Base-by-base conservation (phyloP, 768 basidiomycete genomes). In the Lactarius indigo region DNA sequence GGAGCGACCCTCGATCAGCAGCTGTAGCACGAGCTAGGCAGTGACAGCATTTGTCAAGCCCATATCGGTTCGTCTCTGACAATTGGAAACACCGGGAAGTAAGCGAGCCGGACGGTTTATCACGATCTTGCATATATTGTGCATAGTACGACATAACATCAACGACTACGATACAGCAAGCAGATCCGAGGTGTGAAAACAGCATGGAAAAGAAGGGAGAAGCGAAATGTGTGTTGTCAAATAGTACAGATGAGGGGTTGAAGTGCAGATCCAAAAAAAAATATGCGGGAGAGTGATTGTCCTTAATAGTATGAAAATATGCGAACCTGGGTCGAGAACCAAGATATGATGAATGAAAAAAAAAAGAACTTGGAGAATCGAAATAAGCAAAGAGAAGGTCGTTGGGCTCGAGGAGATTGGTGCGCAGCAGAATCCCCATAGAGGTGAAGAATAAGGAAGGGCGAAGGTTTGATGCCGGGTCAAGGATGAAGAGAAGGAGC, bases 231-330 rank as follows among this genome's bases (percentile, higher is more conserved):
- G 64, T 54, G 61, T 44, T 55, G 50, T 42, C 54, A n/a, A 55
- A 26, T 64, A 57, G 52, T 67, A 67, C 66, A 67, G 52, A 44
- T 67, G 66, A 5, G 57, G 42, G 59, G 54, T 50, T 37, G 44
- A 52, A n/a, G 31, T 26, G 33, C 31, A 58, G 7, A 61, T 61
- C 60, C 59, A 59, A 59, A 17, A 59, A 59, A 17, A 59, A 31
- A 66, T 9, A 31, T 54, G 3, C 39, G 31, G 63, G 41, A 60
- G 33, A 57, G 13, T 57, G 42, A 65, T 2, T 17, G 66, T 64
- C 47, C 61, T 55, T 58, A 35, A 39, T 58, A 63, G 20, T 58
- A 56, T 12, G 60, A 66, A 56, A 59, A 55, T 42, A 60, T 63
- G 66, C 61, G 50, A 61, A 60, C 60, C 56, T 31, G 54, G 28